These are phyloP conservation scores for Pugionium cornutum DNA, from an alignment of 345 rosid species.

Conservation along the genomic window DNA sequence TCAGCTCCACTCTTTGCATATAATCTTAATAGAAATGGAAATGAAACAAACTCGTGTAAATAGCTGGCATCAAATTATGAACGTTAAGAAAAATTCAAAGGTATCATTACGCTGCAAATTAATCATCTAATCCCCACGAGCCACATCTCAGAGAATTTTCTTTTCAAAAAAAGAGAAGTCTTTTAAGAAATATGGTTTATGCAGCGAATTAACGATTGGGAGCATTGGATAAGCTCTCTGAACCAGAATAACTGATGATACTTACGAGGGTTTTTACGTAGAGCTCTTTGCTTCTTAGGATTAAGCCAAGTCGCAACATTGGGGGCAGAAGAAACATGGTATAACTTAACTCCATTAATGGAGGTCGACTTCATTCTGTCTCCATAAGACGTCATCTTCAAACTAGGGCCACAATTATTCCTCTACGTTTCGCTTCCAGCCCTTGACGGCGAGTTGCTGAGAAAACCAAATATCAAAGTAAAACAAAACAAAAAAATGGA, in stretches of 20 bases:
- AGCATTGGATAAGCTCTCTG: too few relatives aligned
- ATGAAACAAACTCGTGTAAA: constrained; percentile 9
- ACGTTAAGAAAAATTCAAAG: not conserved
- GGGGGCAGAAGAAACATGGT: constrained; percentile 66
- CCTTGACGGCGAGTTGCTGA: too few relatives aligned
- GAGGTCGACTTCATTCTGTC: constrained; percentile 76
- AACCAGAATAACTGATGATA: not conserved
- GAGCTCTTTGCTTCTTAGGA: constrained; percentile 77
- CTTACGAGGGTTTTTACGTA: constrained; percentile 69
- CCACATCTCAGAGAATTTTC: not conserved
- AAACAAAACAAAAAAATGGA: too few relatives aligned
- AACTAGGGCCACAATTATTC: not conserved
- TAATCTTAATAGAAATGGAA: constrained; percentile 32
- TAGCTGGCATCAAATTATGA: not conserved
- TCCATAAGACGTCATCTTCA: constrained; percentile 59
- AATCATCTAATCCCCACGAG: not conserved
- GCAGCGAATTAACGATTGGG: not conserved
- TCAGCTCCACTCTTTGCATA: constrained; percentile 48
- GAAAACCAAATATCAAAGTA: too few relatives aligned
- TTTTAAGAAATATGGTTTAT: constrained; percentile 20
- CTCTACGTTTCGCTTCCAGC: constrained; percentile 4
- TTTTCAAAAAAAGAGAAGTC: not conserved
- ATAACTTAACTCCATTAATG: constrained; percentile 75
- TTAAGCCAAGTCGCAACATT: constrained; percentile 68
- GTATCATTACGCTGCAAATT: too few relatives aligned